A percentile compares a stretch with the other conserved stretches of the same genome.
These are phyloP conservation scores for Fusarium cicatricum DNA, from an alignment of 2,329 filamentous ascomycete species.

Conservation along the genomic window DNA sequence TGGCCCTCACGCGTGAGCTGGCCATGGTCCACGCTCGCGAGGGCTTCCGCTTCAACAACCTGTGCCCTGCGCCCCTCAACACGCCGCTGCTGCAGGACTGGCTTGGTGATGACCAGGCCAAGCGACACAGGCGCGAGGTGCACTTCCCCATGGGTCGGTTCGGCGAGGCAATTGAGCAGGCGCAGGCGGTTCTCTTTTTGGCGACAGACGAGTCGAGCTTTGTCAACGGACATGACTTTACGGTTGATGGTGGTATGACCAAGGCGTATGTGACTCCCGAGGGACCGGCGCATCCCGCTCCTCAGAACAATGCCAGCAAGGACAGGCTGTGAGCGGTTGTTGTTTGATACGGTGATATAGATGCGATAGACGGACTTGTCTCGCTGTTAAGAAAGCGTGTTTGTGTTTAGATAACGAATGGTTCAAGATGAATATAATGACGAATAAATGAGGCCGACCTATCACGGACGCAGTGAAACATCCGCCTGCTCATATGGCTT, in stretches of 20 bases:
- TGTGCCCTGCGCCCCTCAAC: conserved; percentile 92
- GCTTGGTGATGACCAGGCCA: conserved; percentile 85
- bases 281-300: conserved; percentile 62
- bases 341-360: too few relatives aligned
- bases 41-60: conserved; percentile 85
- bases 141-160: conserved; percentile 91
- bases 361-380: too few relatives aligned
- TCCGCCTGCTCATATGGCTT: conserved; percentile 11
- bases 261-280: conserved; percentile 84
- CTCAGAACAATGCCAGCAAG: conserved; percentile 68
- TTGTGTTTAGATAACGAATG: conserved; percentile 28
- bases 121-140: conserved; percentile 83
- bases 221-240: conserved; percentile 90
- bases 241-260: conserved; percentile 95
- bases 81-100: conserved; percentile 92
- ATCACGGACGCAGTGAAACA: conserved; percentile 11
- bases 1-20: conserved; percentile 88
- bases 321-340: conserved; percentile 45
- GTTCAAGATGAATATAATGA: conserved; percentile 28
- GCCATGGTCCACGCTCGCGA: conserved; percentile 93
- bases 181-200: conserved; percentile 86
- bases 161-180: conserved; percentile 93
- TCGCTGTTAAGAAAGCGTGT: too few relatives aligned
- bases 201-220: conserved; percentile 90
- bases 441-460: conserved; percentile 3